phyloP scores from a whole-genome alignment of 2,329 filamentous ascomycete genomes.

The Nothomitra cinnamomea region DNA sequence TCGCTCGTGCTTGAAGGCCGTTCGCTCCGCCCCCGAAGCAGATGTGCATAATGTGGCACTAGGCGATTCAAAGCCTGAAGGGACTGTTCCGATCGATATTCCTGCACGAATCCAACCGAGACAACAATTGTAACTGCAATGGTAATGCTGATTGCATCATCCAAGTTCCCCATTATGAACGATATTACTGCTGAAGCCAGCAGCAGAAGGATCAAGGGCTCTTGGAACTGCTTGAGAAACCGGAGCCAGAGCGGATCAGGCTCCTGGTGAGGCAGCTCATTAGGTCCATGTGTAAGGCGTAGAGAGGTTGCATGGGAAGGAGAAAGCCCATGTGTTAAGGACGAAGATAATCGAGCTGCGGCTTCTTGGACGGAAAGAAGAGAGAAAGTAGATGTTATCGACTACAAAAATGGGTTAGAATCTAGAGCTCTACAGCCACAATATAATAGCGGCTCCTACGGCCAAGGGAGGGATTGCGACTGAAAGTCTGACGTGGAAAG shows the following conservation, averaged over 20 bases:
- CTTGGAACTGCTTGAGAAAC: slow-evolving; percentile 92
- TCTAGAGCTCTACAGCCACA: background rate
- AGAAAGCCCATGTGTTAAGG: slow-evolving; percentile 65
- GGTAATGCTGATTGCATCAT: slow-evolving; percentile 90
- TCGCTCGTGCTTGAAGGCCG: background rate
- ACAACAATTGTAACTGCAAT: slow-evolving; percentile 95
- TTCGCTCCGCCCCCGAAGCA: slow-evolving; percentile 46
- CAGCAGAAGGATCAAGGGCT: slow-evolving; percentile 84
- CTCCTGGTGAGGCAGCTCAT: slow-evolving; percentile 86
- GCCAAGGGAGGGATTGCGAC: background rate
- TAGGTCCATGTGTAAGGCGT: slow-evolving; percentile 66
- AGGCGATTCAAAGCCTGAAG: slow-evolving; percentile 86
- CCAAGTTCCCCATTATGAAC: slow-evolving; percentile 77
- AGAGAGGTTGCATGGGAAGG: slow-evolving; percentile 66
- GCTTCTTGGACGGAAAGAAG: slow-evolving; percentile 62
- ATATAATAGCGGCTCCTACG: background rate
- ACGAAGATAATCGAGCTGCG: slow-evolving; percentile 62
- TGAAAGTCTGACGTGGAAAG: background rate
- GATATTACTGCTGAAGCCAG: slow-evolving; percentile 78
- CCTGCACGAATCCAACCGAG: slow-evolving; percentile 87
- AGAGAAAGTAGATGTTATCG: slow-evolving; percentile 34
- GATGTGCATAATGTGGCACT: slow-evolving; percentile 86
- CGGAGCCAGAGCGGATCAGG: slow-evolving; percentile 90
- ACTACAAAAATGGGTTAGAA: slow-evolving; percentile 13
- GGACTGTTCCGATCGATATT: slow-evolving; percentile 94